Base-by-base conservation (phyloP, 176 grass and related monocot species). In the Oryza glumipatula region DNA sequence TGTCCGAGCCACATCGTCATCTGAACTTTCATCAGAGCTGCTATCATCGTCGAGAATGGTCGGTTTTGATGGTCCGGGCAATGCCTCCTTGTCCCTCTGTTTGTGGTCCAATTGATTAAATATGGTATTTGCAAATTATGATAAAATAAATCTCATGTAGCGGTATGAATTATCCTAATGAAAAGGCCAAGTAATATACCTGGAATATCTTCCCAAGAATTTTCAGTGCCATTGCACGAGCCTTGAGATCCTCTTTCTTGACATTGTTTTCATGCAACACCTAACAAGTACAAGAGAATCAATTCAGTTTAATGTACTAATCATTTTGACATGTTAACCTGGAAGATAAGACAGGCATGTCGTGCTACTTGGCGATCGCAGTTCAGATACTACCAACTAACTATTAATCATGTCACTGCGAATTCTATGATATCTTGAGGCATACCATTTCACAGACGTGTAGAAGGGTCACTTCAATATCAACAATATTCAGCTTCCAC, bases 391-490 rank as follows among this genome's bases (percentile, higher is more conserved):
- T 30, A n/a, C 33, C 9, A 81, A 17, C 24, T 16, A 36, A 17
- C 12, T 21, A 26, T 60, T 5, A 45, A 45, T 38, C 7, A 41
- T 17, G 11, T 69, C 32, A 82, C 47, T 72, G 19, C 36, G 26
- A 65, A 68, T 65, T 46, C 22, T 39, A 52, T 4, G 38, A 81
- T 21, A 41, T 74, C 32, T 75, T 12, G 76, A 65, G 41, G 64
- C 84, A 69, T 92, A 99, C 96, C 96, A 99, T 86, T 91, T 96
- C 88, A 88, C 91, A 99, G 28, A 99, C 91, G 91, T 96, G 96
- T 52, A 96, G 65, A 39, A 99, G 88, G 14, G 96, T 99, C 52
- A 99, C 87, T 93, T 99, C 96, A 76, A 96, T 99, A 73, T 96
- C 96, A 16, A 99, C 89, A 56, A 96, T 84, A 76, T 99, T 99